Percentiles rank a stretch among this genome's conserved stretches.
Conservation (phyloP, 1,284 basidiomycete genomes). For the Microbotryum silenes-acaulis region DNA sequence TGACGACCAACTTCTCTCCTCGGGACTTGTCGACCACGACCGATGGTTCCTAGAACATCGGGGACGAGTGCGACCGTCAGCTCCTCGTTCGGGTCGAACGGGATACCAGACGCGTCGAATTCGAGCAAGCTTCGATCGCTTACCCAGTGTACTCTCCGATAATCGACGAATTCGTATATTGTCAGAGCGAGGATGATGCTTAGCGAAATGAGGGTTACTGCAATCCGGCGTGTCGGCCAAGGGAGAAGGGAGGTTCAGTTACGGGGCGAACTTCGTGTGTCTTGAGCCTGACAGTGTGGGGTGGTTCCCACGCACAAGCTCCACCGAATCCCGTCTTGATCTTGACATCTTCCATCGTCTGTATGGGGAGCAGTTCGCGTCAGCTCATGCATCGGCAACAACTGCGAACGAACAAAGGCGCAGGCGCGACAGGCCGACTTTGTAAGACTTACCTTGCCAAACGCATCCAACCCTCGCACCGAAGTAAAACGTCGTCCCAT, state of each 20-base stretch:
- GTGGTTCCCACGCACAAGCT: constrained; percentile 21
- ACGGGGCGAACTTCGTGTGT: background rate
- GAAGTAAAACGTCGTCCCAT: constrained; percentile 28
- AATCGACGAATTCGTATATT: constrained; percentile 91
- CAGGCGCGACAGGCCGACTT: constrained; percentile 14
- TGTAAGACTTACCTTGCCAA: constrained; percentile 73
- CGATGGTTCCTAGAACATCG: constrained; percentile 57
- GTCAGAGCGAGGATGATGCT: constrained; percentile 87
- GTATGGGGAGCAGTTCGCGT: constrained; percentile 12
- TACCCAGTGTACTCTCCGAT: constrained; percentile 65
- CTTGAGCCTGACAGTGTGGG: background rate
- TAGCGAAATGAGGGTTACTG: constrained; percentile 78
- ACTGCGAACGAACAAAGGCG: constrained; percentile 12
- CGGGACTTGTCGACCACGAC: constrained; percentile 87
- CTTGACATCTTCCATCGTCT: constrained; percentile 98
- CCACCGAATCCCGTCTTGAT: constrained; percentile 62
- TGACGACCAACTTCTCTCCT: constrained; percentile 86
- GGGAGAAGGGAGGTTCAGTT: background rate
- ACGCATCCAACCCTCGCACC: constrained; percentile 68
- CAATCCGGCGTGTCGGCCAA: background rate
- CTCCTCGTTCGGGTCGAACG: background rate
- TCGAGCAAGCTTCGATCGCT: background rate
- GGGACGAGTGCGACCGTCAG: constrained; percentile 19
- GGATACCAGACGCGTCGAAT: background rate
- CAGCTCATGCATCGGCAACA: background rate